phyloP scores from a whole-genome alignment of 2,329 filamentous ascomycete genomes.

The Alternaria brassicae region DNA sequence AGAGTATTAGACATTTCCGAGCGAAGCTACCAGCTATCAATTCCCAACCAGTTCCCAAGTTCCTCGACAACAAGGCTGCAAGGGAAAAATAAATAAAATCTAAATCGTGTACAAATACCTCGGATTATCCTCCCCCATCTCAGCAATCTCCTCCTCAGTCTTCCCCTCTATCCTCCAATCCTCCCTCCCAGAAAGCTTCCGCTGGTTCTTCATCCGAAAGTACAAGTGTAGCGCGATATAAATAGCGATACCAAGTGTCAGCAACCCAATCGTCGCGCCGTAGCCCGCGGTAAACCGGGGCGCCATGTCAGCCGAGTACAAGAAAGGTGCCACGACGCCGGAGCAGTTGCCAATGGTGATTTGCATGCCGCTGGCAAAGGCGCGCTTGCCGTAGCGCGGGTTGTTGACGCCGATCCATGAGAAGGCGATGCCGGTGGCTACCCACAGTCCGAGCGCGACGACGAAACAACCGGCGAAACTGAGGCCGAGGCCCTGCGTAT shows the following conservation, averaged over 20 bases:
- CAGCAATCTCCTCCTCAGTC: constrained; percentile 32
- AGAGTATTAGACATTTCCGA: neutral
- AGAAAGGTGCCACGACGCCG: constrained; percentile 43
- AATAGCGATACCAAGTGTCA: constrained; percentile 25
- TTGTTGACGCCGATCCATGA: constrained; percentile 41
- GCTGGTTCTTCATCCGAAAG: constrained; percentile 30
- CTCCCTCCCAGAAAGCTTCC: constrained; percentile 31
- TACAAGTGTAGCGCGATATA: constrained; percentile 30
- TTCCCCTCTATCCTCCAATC: constrained; percentile 35
- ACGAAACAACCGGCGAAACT: constrained; percentile 40
- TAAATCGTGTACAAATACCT: constrained; percentile 35
- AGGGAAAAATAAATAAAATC: too few relatives aligned
- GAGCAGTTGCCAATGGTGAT: constrained; percentile 49
- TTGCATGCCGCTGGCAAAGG: constrained; percentile 37
- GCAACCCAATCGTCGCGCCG: constrained; percentile 31
- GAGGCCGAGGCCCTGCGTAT: constrained; percentile 13
- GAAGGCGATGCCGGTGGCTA: constrained; percentile 34
- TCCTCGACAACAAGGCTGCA: too few relatives aligned
- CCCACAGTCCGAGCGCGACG: constrained; percentile 39
- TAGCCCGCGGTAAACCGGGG: constrained; percentile 33
- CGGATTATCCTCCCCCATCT: constrained; percentile 38
- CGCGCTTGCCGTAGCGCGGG: constrained; percentile 42
- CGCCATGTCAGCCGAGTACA: constrained; percentile 23
- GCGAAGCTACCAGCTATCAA: neutral
- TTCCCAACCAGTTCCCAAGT: too few relatives aligned